phyloP scores from a whole-genome alignment of 2,329 filamentous ascomycete species.

The Tolypocladium amazonense region DNA sequence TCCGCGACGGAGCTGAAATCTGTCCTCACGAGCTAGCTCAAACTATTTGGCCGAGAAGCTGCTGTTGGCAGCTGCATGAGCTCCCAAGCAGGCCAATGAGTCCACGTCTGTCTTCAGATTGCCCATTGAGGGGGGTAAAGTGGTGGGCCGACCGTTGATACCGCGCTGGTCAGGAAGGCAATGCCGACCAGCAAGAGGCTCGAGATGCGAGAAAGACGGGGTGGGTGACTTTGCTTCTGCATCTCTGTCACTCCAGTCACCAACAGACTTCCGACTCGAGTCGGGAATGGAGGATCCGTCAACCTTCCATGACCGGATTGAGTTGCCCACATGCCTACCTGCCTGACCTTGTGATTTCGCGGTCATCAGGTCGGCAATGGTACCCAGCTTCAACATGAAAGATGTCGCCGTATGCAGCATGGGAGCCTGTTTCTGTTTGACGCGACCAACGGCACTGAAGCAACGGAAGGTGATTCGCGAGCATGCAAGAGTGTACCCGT shows the following conservation, averaged over 20 bases:
- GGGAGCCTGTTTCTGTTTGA: not conserved
- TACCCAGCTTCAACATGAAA: not conserved
- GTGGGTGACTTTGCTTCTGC: not conserved
- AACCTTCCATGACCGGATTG: not conserved
- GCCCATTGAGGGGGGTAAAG: not conserved
- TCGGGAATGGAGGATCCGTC: not conserved
- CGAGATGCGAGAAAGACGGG: not conserved
- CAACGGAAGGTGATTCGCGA: not conserved
- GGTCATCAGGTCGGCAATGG: not conserved
- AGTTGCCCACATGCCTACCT: not conserved
- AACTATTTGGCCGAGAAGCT: not conserved
- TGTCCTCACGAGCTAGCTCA: not conserved
- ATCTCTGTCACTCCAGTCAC: not conserved
- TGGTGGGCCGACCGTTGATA: not conserved
- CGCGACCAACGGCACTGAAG: not conserved
- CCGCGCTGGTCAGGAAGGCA: not conserved
- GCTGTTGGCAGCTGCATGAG: not conserved
- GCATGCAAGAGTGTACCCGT: not conserved
- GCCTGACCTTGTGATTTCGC: not conserved
- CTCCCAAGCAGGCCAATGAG: not conserved
- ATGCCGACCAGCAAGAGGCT: not conserved
- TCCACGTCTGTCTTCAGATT: not conserved
- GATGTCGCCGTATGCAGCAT: not conserved
- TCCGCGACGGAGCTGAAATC: not conserved
- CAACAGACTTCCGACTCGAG: not conserved